phyloP scores from a whole-genome alignment of 805 yeast genomes.

The Saccharomycopsis babjevae region DNA sequence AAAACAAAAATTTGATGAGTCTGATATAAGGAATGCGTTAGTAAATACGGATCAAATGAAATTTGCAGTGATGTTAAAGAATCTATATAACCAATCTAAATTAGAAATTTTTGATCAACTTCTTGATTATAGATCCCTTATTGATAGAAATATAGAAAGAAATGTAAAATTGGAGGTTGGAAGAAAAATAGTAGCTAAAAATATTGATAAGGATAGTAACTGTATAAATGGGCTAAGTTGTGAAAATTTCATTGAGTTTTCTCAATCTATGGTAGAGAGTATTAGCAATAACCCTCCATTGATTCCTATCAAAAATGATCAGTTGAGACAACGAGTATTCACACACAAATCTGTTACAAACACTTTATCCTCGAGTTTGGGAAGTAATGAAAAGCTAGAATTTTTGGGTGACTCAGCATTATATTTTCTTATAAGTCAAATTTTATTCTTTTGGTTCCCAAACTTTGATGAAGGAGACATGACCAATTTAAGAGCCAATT shows the following conservation, averaged over 20 bases:
- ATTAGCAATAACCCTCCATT: conserved; percentile 44
- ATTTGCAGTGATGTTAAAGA: conserved; percentile 1
- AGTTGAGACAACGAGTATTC: conserved; percentile 60
- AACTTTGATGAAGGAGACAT: conserved; percentile 71
- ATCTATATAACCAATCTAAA: not conserved
- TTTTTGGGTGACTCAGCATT: conserved; percentile 87
- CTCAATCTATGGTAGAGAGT: not conserved
- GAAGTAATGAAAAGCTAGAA: conserved; percentile 68
- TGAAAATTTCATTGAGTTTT: not conserved
- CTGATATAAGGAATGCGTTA: not conserved
- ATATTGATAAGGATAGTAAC: no score
- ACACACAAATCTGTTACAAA: conserved; percentile 68
- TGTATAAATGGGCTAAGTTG: not conserved
- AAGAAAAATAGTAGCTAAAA: not conserved
- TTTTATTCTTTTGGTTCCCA: conserved; percentile 60
- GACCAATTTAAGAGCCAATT: conserved; percentile 54
- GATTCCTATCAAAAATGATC: conserved; percentile 54
- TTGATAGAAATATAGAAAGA: not conserved
- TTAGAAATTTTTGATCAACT: conserved; percentile 4
- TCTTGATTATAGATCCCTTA: not conserved
- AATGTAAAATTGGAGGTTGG: not conserved
- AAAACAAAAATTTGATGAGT: not conserved
- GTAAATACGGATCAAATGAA: not conserved
- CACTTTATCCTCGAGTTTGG: conserved; percentile 34
- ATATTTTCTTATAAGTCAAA: conserved; percentile 56